Conservation (phyloP, 2,329 filamentous ascomycete species). For the Cercospora berteroae region DNA sequence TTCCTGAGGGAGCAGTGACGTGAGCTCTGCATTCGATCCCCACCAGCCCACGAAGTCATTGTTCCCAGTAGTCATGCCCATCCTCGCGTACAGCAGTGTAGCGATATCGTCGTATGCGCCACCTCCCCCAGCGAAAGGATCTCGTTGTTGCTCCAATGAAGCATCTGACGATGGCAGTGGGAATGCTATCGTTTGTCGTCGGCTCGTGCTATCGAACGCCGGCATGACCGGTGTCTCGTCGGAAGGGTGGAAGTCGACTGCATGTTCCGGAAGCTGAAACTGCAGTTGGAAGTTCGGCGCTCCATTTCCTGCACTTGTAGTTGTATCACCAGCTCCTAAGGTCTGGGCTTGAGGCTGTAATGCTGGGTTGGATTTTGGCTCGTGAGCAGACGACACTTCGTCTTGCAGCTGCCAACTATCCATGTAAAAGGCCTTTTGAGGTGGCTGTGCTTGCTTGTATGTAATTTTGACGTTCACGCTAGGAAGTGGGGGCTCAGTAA, state of each 20-base stretch:
- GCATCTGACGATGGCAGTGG: not conserved
- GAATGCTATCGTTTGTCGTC: conserved; percentile 14
- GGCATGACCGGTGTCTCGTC: not conserved
- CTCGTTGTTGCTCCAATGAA: conserved; percentile 6
- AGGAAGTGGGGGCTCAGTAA: not conserved
- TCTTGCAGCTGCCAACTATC: conserved; percentile 14
- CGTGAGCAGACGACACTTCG: not conserved
- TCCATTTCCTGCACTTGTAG: not conserved
- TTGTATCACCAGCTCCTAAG: not conserved
- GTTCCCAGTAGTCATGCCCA: not conserved
- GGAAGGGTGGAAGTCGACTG: not conserved
- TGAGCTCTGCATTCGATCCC: not conserved
- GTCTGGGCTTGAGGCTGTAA: not conserved
- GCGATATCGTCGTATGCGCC: conserved; percentile 16
- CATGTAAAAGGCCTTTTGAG: conserved; percentile 7
- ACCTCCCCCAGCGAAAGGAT: conserved; percentile 8
- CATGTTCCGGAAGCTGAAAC: not conserved
- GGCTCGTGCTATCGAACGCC: conserved; percentile 1
- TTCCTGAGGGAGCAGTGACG: not conserved
- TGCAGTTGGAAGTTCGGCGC: not conserved
- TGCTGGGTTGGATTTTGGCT: not conserved
- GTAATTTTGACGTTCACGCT: conserved; percentile 8
- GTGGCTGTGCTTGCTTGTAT: not conserved
- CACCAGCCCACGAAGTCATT: conserved; percentile 8
- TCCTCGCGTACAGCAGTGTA: conserved; percentile 7